phyloP scores from a whole-genome alignment of 2,329 filamentous ascomycete species.

The Penicillium concentricum region DNA sequence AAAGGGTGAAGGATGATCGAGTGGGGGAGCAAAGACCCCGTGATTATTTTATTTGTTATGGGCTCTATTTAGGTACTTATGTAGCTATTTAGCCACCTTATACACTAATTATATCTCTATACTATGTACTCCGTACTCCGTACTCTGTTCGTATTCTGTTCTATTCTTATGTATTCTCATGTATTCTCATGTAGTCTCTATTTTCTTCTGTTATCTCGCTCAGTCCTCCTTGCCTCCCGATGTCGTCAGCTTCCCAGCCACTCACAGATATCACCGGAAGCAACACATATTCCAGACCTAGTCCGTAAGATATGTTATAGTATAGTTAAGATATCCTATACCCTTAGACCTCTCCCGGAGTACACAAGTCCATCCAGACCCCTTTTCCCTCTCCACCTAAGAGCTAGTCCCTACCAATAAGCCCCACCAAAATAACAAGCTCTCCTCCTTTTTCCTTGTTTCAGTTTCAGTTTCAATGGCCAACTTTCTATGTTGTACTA shows the following conservation, averaged over 20 bases:
- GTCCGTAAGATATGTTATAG: too few species aligned
- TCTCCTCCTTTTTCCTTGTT: constrained; percentile 1
- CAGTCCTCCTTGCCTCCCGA: constrained; percentile 7
- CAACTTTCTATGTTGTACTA: too few species aligned
- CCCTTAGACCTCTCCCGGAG: not conserved
- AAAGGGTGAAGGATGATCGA: constrained; percentile 8
- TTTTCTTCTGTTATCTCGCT: not conserved
- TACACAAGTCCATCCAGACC: constrained; percentile 1
- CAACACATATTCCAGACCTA: not conserved
- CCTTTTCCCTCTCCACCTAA: not conserved
- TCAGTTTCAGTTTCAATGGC: not conserved
- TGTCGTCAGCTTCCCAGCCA: constrained; percentile 12
- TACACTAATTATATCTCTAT: too few species aligned
- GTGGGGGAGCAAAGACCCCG: not conserved
- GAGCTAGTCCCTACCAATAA: not conserved
- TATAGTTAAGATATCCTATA: too few species aligned
- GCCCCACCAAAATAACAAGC: not conserved
- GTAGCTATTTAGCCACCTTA: not conserved
- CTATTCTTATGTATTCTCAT: too few species aligned
- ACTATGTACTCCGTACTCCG: too few species aligned
- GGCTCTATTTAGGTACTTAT: too few species aligned
- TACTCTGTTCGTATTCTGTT: too few species aligned
- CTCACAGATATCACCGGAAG: constrained; percentile 2
- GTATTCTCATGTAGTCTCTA: not conserved
- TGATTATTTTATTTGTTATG: not conserved